Evolutionary conservation across 169 alveolate genomes (phyloP).

Genomic region (Babesia sp.): DNA sequence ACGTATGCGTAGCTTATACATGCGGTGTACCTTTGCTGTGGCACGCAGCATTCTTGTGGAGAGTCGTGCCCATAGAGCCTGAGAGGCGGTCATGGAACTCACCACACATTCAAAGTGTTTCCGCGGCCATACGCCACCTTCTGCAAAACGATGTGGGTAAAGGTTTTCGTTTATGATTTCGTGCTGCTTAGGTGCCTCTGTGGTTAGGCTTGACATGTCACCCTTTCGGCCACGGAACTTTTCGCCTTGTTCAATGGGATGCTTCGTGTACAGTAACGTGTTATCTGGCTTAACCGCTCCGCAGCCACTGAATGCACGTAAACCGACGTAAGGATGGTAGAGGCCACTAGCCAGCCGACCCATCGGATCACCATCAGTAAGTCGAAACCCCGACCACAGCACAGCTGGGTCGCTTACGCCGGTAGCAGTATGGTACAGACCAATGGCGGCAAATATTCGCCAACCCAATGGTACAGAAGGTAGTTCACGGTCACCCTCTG

Average conservation of each 20-base stretch:
- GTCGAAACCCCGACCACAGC: conserved; percentile 45
- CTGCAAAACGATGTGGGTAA: conserved; percentile 32
- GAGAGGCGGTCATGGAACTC: conserved; percentile 36
- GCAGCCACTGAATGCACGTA: conserved; percentile 11
- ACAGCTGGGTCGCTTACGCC: conserved; percentile 49
- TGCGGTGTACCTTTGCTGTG: conserved; percentile 49
- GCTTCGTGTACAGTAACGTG: conserved; percentile 27
- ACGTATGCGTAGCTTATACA: conserved; percentile 50
- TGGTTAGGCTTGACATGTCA: conserved; percentile 33
- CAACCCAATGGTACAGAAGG: conserved; percentile 71
- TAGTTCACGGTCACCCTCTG: conserved; percentile 45
- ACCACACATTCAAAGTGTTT: conserved; percentile 52
- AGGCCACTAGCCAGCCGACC: conserved; percentile 64
- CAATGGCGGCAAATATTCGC: conserved; percentile 63
- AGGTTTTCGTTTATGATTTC: conserved; percentile 24
- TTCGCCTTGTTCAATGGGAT: conserved; percentile 59
- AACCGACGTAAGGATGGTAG: conserved; percentile 7
- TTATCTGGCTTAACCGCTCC: conserved; percentile 57
- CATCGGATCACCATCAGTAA: conserved; percentile 60
- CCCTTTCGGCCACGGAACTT: conserved; percentile 55
- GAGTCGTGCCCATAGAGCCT: conserved; percentile 67
- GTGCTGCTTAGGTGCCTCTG: conserved; percentile 40
- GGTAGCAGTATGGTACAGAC: conserved; percentile 26
- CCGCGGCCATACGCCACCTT: conserved; percentile 62
- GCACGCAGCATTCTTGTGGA: conserved; percentile 62